Evolutionary conservation across 192 early-diverging fungal species (phyloP).

Genomic region (Umbelopsis ramanniana): DNA sequence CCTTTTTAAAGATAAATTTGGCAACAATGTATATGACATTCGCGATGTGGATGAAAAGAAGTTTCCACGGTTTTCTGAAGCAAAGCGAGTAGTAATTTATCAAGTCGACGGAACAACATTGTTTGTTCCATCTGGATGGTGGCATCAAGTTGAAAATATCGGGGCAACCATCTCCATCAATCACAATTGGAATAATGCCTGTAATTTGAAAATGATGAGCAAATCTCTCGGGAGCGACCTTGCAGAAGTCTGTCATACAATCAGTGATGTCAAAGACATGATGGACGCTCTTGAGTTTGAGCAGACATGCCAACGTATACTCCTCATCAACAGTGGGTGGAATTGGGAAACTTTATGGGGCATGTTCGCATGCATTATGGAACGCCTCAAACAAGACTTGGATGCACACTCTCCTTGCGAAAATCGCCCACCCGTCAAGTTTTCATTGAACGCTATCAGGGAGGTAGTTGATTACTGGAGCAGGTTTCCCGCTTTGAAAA

Average conservation of each 20-base stretch:
- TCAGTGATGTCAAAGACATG: slow-evolving; percentile 56
- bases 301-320: slow-evolving; percentile 48
- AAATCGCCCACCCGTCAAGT: not conserved
- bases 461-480: not conserved
- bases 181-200: slow-evolving; percentile 77
- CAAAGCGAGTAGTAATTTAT: slow-evolving; percentile 53
- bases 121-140: slow-evolving; percentile 79
- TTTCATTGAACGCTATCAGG: not conserved
- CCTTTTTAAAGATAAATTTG: slow-evolving; percentile 57
- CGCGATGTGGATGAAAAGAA: slow-evolving; percentile 46
- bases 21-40: slow-evolving; percentile 64
- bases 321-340: slow-evolving; percentile 57
- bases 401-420: not conserved
- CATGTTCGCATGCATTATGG: slow-evolving; percentile 26
- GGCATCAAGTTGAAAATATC: slow-evolving; percentile 73
- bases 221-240: slow-evolving; percentile 52
- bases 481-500: not conserved
- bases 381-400: not conserved
- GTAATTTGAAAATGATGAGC: slow-evolving; percentile 54
- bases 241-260: slow-evolving; percentile 50
- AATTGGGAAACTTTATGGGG: slow-evolving; percentile 51
- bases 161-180: slow-evolving; percentile 78
- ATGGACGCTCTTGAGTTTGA: slow-evolving; percentile 50
- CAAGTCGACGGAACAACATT: slow-evolving; percentile 69
- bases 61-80: slow-evolving; percentile 56